These are phyloP conservation scores for Pueraria montana DNA, from an alignment of 306 rosid species.

Conservation along the genomic window DNA sequence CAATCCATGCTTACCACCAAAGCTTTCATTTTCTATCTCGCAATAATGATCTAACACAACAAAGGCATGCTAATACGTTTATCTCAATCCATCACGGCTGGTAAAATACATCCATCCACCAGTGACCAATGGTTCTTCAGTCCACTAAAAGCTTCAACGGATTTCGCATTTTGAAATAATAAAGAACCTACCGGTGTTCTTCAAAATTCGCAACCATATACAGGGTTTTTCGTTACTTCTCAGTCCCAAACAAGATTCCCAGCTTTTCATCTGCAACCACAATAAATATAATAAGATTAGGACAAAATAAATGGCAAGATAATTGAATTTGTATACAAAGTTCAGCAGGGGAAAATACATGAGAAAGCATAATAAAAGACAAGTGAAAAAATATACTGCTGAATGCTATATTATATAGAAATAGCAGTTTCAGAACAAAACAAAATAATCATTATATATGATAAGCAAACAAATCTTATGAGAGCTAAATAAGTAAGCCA, in stretches of 20 bases:
- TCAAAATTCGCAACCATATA: constrained; percentile 16
- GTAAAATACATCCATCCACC: constrained; percentile 31
- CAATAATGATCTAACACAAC: constrained; percentile 28
- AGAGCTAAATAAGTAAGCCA: constrained; percentile 12
- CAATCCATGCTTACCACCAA: constrained; percentile 11
- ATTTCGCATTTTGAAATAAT: constrained; percentile 29
- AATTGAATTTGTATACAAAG: constrained; percentile 31
- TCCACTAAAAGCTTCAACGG: constrained; percentile 1
- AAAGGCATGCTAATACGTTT: constrained; percentile 33
- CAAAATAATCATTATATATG: constrained; percentile 27
- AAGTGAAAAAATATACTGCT: constrained; percentile 34
- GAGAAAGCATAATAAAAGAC: constrained; percentile 14
- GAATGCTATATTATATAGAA: constrained; percentile 17
- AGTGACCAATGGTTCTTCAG: constrained; percentile 8
- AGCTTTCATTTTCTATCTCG: constrained; percentile 28
- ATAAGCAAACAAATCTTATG: constrained; percentile 7
- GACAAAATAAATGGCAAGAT: constrained; percentile 30
- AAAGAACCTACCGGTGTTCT: constrained; percentile 20
- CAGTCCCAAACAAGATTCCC: constrained; percentile 31
- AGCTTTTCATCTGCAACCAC: constrained; percentile 62
- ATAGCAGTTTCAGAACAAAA: constrained; percentile 41
- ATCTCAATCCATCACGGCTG: constrained; percentile 37
- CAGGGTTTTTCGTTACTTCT: neutral
- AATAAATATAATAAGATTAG: constrained; percentile 44
- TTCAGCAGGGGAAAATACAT: constrained; percentile 13